These are phyloP conservation scores for Lactarius sp. DNA, from an alignment of 768 basidiomycete species.

Conservation along the genomic window DNA sequence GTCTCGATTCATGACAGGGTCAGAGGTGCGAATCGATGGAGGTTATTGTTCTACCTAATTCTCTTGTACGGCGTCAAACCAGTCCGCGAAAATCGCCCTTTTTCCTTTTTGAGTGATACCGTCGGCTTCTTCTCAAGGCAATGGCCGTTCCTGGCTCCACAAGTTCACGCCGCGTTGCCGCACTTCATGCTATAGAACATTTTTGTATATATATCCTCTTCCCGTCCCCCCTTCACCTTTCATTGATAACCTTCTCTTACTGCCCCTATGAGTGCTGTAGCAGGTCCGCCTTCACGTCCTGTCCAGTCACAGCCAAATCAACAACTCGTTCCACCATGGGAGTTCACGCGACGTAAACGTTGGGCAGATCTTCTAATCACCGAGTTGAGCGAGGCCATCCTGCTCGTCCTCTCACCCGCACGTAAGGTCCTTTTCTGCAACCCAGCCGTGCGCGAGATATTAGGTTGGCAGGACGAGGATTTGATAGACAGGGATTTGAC, in stretches of 20 bases:
- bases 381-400: conserved; percentile 69
- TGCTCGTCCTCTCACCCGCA: conserved; percentile 60
- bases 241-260: background rate
- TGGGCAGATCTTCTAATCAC: conserved; percentile 79
- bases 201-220: background rate
- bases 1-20: conserved; percentile 83
- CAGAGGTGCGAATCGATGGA: conserved; percentile 82
- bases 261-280: conserved; percentile 16
- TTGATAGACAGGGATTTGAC: conserved; percentile 62
- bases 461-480: conserved; percentile 75
- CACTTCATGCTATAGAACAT: background rate
- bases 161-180: conserved; percentile 10
- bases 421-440: conserved; percentile 67
- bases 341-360: conserved; percentile 82
- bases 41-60: conserved; percentile 71
- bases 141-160: conserved; percentile 16
- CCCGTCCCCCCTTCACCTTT: background rate
- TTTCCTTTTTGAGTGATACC: conserved; percentile 9
- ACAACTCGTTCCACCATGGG: conserved; percentile 40
- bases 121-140: conserved; percentile 16
- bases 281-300: conserved; percentile 10
- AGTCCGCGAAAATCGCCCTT: conserved; percentile 15
- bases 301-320: conserved; percentile 12
- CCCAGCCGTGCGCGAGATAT: conserved; percentile 58
- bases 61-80: background rate